Base-by-base conservation (phyloP, 805 yeast species). In the Huiozyma sinensis region DNA sequence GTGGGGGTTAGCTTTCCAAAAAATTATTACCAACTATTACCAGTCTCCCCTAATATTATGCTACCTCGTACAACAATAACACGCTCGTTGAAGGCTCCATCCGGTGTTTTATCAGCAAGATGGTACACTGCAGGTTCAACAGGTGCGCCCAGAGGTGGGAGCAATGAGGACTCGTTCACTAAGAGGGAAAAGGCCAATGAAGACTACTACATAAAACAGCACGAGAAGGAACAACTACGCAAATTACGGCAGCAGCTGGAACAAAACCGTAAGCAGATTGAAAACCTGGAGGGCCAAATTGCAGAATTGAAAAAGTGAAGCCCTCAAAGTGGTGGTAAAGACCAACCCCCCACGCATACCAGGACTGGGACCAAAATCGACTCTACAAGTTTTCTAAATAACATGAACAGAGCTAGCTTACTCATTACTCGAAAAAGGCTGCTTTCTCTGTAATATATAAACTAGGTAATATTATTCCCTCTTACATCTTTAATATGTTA, bases 121-220 rank as follows among this genome's bases (percentile, higher is more conserved):
- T 12, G 28, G 13, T 43, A 39, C 11, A 30, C 39, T 10, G 31
- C 32, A 61, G 71, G 56, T 41, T 71, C 80, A 52, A 71, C 80
- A 41, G 83, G 83, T 50, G 66, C 79, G 36, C 70, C 75, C 48
- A 75, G 83, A 57, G 55, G 55, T 4, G 64, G 73, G 41, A 44
- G 40, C 9, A 33, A 72, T 41, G 68, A 71, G 39, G 85, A 81
- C 57, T 69, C 81, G 48, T 82, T 83, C 69, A 70, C 76, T 56
- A 86, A 88, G 65, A 88, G 95, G 65, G 98, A 92, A 74, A 82
- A 77, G 69, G 95, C 95, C 50, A 81, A 80, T 62, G 98, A 90
- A 72, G 87, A 83, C 63, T 73, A 71, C 57, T 89, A 79, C 71
- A 72, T 88, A 67, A 85, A 78, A 68, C 81, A 86, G 70, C 95